Evolutionary conservation across 306 rosid genomes (phyloP), one percentile per base, ranked within the genome.

Genomic region (Castanea mollissima): DNA sequence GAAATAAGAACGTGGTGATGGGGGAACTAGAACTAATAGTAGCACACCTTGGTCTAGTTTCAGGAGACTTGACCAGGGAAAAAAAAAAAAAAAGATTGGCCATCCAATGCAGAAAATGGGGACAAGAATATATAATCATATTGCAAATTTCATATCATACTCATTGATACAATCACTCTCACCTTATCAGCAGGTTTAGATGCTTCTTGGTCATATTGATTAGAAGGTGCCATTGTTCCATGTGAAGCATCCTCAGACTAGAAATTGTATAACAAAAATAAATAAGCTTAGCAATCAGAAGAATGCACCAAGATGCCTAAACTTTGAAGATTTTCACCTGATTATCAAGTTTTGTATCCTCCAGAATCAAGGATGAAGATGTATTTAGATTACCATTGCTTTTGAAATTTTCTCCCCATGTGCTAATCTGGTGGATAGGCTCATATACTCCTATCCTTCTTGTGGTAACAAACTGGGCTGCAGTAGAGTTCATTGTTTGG

Each of bases 391-490:
- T 86, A 79, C 86, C 87, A 75, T 81, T 85, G 73, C 54, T 79
- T 75, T 71, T 85, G 80, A 90, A 95, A 80, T 81, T 86, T 83
- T 92, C 98, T 52, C 87, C 97, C 99, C 99, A 95, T 89, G 83
- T 86, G 84, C 84, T 81, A 88, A 92, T 81, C 81, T 86, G 97
- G 82, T 92, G 90, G 35, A 92, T 85, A 72, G 99, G 97, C 82
- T 95, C 97, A 79, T 91, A 95, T 4, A 85, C 82, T 56, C 84
- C 85, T 91, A 92, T 87, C 86, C 91, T 91, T 74, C 91, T 88
- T 23, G 89, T 35, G 79, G 87, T 77, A 81, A 91, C 89, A 86
- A 89, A 91, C 68, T 89, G 92, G 38, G 93, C 78, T 21, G 91
- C 82, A 74, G 94, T 67, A 49, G 88, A 83, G 84, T 92, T 91